These are phyloP conservation scores for Cordyceps cateniannulata DNA, from an alignment of 2,329 filamentous ascomycete species.

Conservation along the genomic window DNA sequence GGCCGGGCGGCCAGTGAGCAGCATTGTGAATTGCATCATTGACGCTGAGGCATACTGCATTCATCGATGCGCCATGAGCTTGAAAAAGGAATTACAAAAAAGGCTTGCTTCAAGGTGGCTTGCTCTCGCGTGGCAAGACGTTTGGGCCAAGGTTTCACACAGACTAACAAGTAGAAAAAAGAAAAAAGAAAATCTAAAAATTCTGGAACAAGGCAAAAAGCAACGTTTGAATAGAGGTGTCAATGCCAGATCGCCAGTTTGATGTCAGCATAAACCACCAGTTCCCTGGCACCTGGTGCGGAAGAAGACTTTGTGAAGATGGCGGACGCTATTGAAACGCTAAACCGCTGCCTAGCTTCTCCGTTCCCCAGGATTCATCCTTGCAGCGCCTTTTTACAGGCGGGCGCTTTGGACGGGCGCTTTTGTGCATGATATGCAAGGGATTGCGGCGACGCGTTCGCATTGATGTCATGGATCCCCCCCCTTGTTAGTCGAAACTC, in stretches of 20 bases:
- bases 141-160: neutral
- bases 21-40: neutral
- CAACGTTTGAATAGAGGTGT: neutral
- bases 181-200: neutral
- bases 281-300: neutral
- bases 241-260: conserved; percentile 5
- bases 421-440: conserved; percentile 2
- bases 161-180: neutral
- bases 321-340: conserved; percentile 4
- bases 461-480: conserved; percentile 5
- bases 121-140: neutral
- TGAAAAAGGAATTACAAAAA: neutral
- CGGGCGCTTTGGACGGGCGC: neutral
- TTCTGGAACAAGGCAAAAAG: conserved; percentile 5
- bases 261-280: neutral
- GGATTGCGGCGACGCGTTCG: neutral
- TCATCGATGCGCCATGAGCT: neutral
- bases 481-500: neutral
- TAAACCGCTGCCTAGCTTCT: neutral
- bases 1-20: neutral
- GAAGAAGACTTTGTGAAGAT: no score
- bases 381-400: neutral
- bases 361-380: neutral
- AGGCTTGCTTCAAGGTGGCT: neutral
- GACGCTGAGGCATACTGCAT: neutral